phyloP scores from a whole-genome alignment of 495 filamentous ascomycete species.

The Penicillium odoratum region DNA sequence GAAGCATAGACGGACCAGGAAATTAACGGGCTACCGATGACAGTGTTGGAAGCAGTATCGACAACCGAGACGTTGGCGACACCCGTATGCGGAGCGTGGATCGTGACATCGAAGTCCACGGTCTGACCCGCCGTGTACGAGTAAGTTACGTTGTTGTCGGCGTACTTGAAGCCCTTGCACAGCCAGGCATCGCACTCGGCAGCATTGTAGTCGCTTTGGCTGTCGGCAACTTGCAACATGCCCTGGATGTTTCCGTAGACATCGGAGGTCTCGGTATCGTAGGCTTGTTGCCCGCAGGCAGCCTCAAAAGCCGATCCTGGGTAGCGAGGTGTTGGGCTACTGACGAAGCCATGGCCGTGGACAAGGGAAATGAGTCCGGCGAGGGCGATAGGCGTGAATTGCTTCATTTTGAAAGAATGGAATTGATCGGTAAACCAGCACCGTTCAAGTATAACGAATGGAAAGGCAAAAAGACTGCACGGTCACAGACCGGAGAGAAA shows the following conservation, averaged over 20 bases:
- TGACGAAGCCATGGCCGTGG: constrained; percentile 63
- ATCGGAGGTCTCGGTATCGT: constrained; percentile 60
- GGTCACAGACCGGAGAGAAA: constrained; percentile 42
- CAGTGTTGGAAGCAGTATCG: constrained; percentile 57
- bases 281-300: constrained; percentile 63
- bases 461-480: constrained; percentile 22
- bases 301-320: constrained; percentile 60
- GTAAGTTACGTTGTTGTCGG: constrained; percentile 66
- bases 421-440: constrained; percentile 36
- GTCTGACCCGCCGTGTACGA: constrained; percentile 59
- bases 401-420: constrained; percentile 39
- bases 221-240: constrained; percentile 56
- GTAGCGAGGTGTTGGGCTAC: constrained; percentile 55
- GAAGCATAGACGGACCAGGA: constrained; percentile 58
- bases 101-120: constrained; percentile 58
- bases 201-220: constrained; percentile 57
- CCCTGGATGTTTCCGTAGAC: constrained; percentile 69
- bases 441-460: constrained; percentile 29
- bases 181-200: constrained; percentile 63
- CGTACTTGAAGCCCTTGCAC: constrained; percentile 73
- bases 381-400: constrained; percentile 36
- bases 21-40: constrained; percentile 57
- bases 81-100: constrained; percentile 64
- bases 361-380: constrained; percentile 53
- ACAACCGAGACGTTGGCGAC: constrained; percentile 70